Base-by-base conservation (phyloP, 2,329 filamentous ascomycete genomes). In the Cladophialophora bantiana region DNA sequence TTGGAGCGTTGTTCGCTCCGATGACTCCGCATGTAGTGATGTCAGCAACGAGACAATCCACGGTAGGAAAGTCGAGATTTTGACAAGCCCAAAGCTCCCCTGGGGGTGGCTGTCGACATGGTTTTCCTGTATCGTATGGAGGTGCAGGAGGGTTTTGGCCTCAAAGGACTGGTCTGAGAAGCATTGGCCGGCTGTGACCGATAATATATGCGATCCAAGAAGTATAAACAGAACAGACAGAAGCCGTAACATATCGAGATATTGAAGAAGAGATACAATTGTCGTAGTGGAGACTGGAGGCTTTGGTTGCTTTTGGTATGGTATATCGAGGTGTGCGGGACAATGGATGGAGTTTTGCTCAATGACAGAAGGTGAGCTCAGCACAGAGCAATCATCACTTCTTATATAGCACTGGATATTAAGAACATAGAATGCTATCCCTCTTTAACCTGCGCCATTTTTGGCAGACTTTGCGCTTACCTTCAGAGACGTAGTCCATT, bases 21-120 rank as follows among this genome's bases (percentile, higher is more conserved):
- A 55, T 55, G 52, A 55, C 32, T 55, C 52, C 52, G 12, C 52
- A 55, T 1, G 52, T 55, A 10, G 7, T 35, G 10, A 55, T 55
- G n/a, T 55, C 52, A 4, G 52, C 52, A 20, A 55, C 13, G 7
- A 55, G 18, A 55, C 52, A 55, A 3, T 55, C 52, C 9, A 55
- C 52, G 2, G 52, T 55, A 5, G 32, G 20, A 35, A 55, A 55
- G 18, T 55, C 52, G 18, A 55, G 52, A 35, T 55, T 32, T 55
- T 55, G 18, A 55, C 20, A 55, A 35, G 52, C 52, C 52, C 52
- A 55, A 7, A 55, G 7, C 31, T 26, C 52, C 10, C 52, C 52
- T 13, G 10, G 2, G 52, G 52, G 52, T 5, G 52, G 52, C 32
- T 13, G 4, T 34, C 26, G n/a, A 55, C 52, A 55, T 26, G n/a